phyloP scores from a whole-genome alignment of 2,329 filamentous ascomycete species.

The Stenocarpella maydis region DNA sequence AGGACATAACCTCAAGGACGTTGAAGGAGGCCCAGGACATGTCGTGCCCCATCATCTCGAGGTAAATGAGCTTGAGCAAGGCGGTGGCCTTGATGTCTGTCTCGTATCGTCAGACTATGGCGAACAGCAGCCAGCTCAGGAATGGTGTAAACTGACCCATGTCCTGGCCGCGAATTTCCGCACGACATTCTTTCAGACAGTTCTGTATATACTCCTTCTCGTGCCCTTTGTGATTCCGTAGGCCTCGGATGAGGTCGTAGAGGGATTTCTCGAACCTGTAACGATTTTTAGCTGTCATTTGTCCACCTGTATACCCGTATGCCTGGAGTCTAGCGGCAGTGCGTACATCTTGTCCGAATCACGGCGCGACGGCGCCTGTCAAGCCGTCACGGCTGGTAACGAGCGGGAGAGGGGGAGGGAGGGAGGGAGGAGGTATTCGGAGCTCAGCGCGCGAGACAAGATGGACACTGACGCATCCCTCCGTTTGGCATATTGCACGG shows the following conservation, averaged over 20 bases:
- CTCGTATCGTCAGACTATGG: not conserved
- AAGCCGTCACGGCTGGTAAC: not conserved
- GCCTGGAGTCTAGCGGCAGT: not conserved
- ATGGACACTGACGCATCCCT: slow-evolving; percentile 25
- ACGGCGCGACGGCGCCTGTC: slow-evolving; percentile 20
- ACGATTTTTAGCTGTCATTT: slow-evolving; percentile 39
- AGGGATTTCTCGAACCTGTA: slow-evolving; percentile 98
- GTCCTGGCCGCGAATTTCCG: slow-evolving; percentile 90
- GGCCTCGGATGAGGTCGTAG: slow-evolving; percentile 96
- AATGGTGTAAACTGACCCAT: slow-evolving; percentile 70
- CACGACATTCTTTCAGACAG: slow-evolving; percentile 92
- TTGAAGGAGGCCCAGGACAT: slow-evolving; percentile 99
- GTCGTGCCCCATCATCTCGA: slow-evolving; percentile 99
- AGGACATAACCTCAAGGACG: slow-evolving; percentile 98
- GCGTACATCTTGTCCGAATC: slow-evolving; percentile 39
- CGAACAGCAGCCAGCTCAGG: not conserved
- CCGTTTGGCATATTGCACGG: slow-evolving; percentile 30
- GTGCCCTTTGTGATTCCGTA: slow-evolving; percentile 93
- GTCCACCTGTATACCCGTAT: not conserved
- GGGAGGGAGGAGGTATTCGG: slow-evolving; percentile 6
- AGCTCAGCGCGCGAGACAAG: slow-evolving; percentile 22
- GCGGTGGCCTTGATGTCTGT: slow-evolving; percentile 94
- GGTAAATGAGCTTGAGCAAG: slow-evolving; percentile 92
- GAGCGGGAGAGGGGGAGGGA: not conserved
- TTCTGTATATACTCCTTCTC: slow-evolving; percentile 96